Conservation (phyloP, 2,329 filamentous ascomycete species). For the Fulvia fulva region DNA sequence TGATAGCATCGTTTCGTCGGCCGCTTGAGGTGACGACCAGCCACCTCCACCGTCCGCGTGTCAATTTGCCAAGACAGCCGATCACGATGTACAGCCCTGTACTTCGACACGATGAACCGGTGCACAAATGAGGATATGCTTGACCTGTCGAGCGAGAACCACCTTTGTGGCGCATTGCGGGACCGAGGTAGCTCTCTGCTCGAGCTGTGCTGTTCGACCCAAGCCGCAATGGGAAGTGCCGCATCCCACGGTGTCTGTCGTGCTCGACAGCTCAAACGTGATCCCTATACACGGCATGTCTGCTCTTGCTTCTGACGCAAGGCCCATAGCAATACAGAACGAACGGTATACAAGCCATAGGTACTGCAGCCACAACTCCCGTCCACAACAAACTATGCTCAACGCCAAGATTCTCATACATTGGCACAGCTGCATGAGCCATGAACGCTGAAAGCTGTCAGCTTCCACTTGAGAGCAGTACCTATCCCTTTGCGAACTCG, state of each 20-base stretch:
- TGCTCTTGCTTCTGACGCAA: neutral
- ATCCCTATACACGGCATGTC: neutral
- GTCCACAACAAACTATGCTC: neutral
- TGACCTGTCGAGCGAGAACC: neutral
- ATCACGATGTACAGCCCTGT: no score
- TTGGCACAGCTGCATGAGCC: neutral
- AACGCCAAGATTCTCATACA: constrained; percentile 1
- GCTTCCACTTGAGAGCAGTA: no score
- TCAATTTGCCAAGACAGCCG: no score
- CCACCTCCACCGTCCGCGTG: neutral
- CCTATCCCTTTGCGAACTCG: no score
- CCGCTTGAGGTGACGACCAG: neutral
- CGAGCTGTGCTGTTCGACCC: neutral
- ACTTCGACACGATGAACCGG: no score
- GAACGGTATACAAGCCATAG: neutral
- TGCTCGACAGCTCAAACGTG: neutral
- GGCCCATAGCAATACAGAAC: neutral
- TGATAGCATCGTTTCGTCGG: neutral
- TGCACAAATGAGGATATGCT: no score
- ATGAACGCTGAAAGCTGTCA: neutral
- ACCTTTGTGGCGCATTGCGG: neutral
- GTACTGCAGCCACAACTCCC: neutral
- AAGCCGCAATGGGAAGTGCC: neutral
- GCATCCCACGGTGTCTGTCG: neutral
- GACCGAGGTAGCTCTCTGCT: neutral